phyloP scores from a whole-genome alignment of 768 basidiomycete species.

The Chlorophyllum brunneum region DNA sequence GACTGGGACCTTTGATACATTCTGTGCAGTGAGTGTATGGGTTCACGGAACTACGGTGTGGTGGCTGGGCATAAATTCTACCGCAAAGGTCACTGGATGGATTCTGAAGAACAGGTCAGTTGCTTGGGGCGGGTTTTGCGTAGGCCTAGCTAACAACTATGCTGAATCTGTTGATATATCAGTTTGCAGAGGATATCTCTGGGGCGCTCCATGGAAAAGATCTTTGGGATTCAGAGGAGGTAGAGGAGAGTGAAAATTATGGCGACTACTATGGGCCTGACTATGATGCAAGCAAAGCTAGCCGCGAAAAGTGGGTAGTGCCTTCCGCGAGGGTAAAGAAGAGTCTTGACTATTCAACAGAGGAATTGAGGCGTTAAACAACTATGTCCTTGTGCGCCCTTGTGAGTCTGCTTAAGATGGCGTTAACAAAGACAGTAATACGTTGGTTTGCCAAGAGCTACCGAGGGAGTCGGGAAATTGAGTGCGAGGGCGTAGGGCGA shows the following conservation, averaged over 20 bases:
- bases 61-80: background rate
- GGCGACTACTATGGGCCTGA: background rate
- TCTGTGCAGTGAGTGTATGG: background rate
- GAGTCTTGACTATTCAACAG: background rate
- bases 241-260: background rate
- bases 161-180: too few species aligned
- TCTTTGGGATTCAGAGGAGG: background rate
- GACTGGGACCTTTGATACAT: background rate
- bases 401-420: background rate
- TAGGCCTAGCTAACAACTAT: too few species aligned
- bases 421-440: background rate
- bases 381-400: background rate
- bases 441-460: background rate
- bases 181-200: background rate
- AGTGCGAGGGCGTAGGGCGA: background rate
- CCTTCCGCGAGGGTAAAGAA: background rate
- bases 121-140: background rate
- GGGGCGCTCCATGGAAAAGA: background rate
- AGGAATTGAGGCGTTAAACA: background rate
- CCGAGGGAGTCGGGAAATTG: background rate
- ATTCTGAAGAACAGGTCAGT: background rate
- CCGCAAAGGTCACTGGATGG: constrained; percentile 2
- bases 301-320: background rate
- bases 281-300: background rate
- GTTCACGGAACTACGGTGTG: background rate